phyloP scores from a whole-genome alignment of 805 yeast species.

The Starmerella asiatica region DNA sequence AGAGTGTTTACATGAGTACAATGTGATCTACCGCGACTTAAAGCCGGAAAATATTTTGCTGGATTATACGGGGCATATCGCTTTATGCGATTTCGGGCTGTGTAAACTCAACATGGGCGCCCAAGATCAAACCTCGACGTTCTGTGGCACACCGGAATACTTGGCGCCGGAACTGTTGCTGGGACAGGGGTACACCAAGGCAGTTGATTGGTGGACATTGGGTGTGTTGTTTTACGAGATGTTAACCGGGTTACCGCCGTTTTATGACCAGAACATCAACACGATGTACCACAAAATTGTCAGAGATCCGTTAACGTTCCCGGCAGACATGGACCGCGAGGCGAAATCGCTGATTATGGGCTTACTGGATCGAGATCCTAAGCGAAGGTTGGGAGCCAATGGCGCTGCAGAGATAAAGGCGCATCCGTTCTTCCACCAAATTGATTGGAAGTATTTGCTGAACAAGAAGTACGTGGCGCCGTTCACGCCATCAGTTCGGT shows the following conservation, averaged over 20 bases:
- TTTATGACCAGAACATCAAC: conserved; percentile 85
- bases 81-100: conserved; percentile 91
- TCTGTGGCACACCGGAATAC: conserved; percentile 97
- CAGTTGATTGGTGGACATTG: conserved; percentile 97
- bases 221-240: conserved; percentile 89
- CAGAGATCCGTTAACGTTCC: conserved; percentile 79
- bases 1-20: conserved; percentile 78
- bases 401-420: conserved; percentile 75
- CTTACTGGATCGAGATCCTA: conserved; percentile 74
- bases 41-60: conserved; percentile 91
- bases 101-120: conserved; percentile 91
- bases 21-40: conserved; percentile 87
- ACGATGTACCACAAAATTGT: conserved; percentile 89
- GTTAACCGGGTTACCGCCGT: conserved; percentile 95
- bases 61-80: conserved; percentile 96
- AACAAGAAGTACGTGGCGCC: conserved; percentile 90
- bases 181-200: conserved; percentile 88
- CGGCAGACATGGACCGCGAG: conserved; percentile 71
- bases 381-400: conserved; percentile 55
- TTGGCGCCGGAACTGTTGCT: conserved; percentile 85
- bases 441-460: conserved; percentile 75
- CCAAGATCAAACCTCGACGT: conserved; percentile 74
- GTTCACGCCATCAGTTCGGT: conserved; percentile 79
- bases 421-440: conserved; percentile 75
- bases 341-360: conserved; percentile 69